These are phyloP conservation scores for Pycnococcus provasolii DNA, from an alignment of 139 green algal species.

Conservation along the genomic window DNA sequence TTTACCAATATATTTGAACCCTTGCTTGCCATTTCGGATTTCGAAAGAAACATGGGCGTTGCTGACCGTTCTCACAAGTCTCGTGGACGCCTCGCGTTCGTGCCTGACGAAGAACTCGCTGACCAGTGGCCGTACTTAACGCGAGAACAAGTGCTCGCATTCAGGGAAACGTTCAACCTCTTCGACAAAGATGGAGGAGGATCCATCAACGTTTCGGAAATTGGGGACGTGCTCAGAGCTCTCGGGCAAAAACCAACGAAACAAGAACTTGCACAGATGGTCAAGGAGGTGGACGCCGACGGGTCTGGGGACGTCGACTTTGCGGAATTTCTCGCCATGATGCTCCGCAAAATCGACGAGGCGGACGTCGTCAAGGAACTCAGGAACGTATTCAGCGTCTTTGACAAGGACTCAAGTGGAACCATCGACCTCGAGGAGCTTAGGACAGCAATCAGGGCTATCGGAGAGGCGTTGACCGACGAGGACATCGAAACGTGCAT, in stretches of 20 bases:
- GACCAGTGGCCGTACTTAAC: slow-evolving; percentile 26
- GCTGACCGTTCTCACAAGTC: too few relatives aligned
- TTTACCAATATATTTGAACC: too few relatives aligned
- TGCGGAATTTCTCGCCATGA: slow-evolving; percentile 30
- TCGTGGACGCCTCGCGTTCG: too few relatives aligned
- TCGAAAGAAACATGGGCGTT: too few relatives aligned
- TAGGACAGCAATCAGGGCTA: background rate
- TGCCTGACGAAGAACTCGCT: slow-evolving; percentile 26
- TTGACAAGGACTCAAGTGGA: slow-evolving; percentile 11
- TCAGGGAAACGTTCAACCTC: slow-evolving; percentile 27
- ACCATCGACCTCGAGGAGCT: background rate
- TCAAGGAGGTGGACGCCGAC: slow-evolving; percentile 24
- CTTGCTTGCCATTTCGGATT: too few relatives aligned
- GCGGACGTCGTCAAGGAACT: slow-evolving; percentile 25
- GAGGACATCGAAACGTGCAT: slow-evolving; percentile 8
- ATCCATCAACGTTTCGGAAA: slow-evolving; percentile 18
- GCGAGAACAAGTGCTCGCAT: slow-evolving; percentile 23
- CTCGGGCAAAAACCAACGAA: slow-evolving; percentile 24
- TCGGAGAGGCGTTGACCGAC: slow-evolving; percentile 9
- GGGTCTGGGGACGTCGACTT: slow-evolving; percentile 29
- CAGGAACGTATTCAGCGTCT: slow-evolving; percentile 29
- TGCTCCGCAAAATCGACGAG: slow-evolving; percentile 30
- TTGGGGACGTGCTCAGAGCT: slow-evolving; percentile 22
- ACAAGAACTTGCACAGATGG: slow-evolving; percentile 14
- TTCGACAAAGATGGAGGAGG: slow-evolving; percentile 33